Base-by-base conservation (phyloP, 2,329 filamentous ascomycete genomes). In the Fusarium sp. region DNA sequence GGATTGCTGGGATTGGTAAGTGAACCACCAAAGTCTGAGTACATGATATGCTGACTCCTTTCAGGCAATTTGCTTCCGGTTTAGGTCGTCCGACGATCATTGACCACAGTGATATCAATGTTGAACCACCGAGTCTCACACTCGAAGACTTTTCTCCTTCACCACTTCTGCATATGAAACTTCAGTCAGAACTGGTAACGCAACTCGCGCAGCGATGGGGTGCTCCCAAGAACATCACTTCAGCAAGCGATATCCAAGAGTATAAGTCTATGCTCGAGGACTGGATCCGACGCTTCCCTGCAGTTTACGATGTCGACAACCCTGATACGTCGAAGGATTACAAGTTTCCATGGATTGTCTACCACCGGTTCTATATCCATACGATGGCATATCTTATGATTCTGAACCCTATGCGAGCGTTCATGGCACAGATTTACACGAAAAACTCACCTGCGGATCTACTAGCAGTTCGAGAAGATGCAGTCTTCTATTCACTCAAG, bases 321-420 rank as follows among this genome's bases (percentile, higher is more conserved):
- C 81, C 86, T 1, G 85, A 88, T 60, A 82, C 76, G 0, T 81
- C 79, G 7, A 80, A 83, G 45, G 86, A 88, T 59, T 65, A 78
- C 6, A 69, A 78, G 26, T 77, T 85, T 60, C 77, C 79, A 1
- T 86, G 85, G 76, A 82, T 87, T 32, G 77, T 82, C 4, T 81
- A 84, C 34, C 86, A 88, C 52, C 84, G 87, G 5, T 80, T 80
- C 44, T 83, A 86, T 62, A 72, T 88, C 8, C 84, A 86, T 54
- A 83, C 81, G 9, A 83, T 85, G 71, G 81, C 82, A 18, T 83
- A 85, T 41, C 81, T 87, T 73, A 83, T 85, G 60, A 84, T 85
- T 67, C 78, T 88, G 3, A 82, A 86, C 57, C 85, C 85, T 12
- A 80, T 87, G 52, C 85, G 87, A 51, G 78, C 82, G 3, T 87